Percentiles rank a stretch among this genome's conserved stretches.
These are phyloP conservation scores for Phytomonas sp. DNA, from an alignment of 208 protist species.

Conservation along the genomic window DNA sequence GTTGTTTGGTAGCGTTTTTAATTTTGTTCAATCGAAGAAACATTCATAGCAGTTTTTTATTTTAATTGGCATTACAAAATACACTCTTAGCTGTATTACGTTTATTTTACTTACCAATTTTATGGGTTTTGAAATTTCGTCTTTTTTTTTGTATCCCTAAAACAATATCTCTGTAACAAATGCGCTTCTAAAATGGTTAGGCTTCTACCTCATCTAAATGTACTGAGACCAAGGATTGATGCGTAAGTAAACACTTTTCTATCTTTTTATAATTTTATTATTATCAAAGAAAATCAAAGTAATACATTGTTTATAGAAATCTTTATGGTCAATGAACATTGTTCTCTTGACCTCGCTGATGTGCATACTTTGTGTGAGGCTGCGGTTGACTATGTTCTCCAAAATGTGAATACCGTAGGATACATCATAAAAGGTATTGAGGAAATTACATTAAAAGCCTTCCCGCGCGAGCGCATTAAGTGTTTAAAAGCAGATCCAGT, in stretches of 20 bases:
- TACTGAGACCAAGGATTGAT: neutral
- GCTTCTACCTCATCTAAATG: neutral
- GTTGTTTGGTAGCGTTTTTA: conserved; percentile 8
- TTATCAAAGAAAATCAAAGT: neutral
- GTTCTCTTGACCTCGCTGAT: conserved; percentile 12
- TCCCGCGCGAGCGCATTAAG: conserved; percentile 68
- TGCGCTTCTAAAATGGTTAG: neutral
- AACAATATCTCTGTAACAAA: neutral
- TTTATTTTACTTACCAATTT: conserved; percentile 8
- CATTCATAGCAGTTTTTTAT: neutral
- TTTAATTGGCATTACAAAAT: conserved; percentile 2
- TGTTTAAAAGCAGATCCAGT: conserved; percentile 25
- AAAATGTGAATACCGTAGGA: conserved; percentile 71
- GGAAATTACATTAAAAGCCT: conserved; percentile 37
- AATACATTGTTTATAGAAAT: neutral
- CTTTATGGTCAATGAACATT: neutral
- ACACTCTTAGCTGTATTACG: conserved; percentile 1
- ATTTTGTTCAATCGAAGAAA: neutral
- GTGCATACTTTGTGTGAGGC: conserved; percentile 56
- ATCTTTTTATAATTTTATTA: neutral
- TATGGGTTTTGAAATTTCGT: conserved; percentile 10
- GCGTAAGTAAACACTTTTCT: neutral
- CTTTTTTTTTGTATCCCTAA: neutral
- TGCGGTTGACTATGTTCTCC: conserved; percentile 60
- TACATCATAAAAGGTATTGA: conserved; percentile 79